Evolutionary conservation across 1,139 yeast species (phyloP).

Genomic region (Blastobotrys apis): DNA sequence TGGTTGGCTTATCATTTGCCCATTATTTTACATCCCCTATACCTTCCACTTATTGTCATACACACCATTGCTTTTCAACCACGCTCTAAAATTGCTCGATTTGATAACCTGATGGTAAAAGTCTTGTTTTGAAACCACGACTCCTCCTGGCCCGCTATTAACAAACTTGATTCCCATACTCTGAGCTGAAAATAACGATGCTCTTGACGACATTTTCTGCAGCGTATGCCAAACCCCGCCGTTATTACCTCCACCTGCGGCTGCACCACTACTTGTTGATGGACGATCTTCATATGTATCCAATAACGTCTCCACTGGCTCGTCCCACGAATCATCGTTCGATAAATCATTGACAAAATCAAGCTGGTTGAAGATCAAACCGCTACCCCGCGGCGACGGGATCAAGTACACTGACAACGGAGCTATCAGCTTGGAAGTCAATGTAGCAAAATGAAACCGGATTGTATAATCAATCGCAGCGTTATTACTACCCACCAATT

Average conservation of each 20-base stretch:
- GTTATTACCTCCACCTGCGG: not conserved
- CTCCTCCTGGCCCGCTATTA: not conserved
- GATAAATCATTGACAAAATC: slow-evolving; percentile 14
- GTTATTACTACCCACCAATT: slow-evolving; percentile 4
- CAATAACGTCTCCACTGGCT: slow-evolving; percentile 9
- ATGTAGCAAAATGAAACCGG: slow-evolving; percentile 27
- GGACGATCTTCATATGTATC: slow-evolving; percentile 1
- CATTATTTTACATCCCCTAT: no score
- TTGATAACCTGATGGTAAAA: slow-evolving; percentile 19
- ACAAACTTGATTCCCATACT: slow-evolving; percentile 12
- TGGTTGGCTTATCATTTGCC: no score
- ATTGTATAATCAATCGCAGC: slow-evolving; percentile 12
- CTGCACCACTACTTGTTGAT: not conserved
- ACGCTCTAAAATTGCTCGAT: slow-evolving; percentile 17
- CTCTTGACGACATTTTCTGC: slow-evolving; percentile 11
- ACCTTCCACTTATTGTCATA: slow-evolving; percentile 1
- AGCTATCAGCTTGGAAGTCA: slow-evolving; percentile 25
- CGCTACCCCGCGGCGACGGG: slow-evolving; percentile 11
- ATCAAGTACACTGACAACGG: slow-evolving; percentile 24
- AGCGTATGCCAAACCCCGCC: slow-evolving; percentile 13
- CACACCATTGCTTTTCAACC: slow-evolving; percentile 20
- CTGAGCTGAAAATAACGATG: slow-evolving; percentile 12
- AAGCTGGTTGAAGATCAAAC: slow-evolving; percentile 15
- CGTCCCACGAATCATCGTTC: slow-evolving; percentile 10
- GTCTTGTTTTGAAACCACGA: slow-evolving; percentile 15